Evolutionary conservation across 805 yeast genomes (phyloP).

Genomic region (Candida ulmi): DNA sequence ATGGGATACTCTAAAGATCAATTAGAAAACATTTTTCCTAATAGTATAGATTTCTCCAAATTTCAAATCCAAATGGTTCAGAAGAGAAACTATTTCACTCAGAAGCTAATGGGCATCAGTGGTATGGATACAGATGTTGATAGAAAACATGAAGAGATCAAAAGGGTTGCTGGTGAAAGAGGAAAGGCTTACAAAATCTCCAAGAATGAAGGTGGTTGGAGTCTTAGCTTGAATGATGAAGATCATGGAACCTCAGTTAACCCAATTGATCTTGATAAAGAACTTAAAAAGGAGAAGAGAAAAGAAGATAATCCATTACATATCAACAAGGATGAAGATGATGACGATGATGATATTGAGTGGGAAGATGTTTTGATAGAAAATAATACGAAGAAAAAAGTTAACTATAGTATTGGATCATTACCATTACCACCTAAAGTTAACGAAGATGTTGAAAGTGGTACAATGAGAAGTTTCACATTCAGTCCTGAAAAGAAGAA

Average conservation of each 20-base stretch:
- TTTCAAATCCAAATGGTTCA: constrained; percentile 93
- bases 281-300: constrained; percentile 12
- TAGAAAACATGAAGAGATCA: constrained; percentile 22
- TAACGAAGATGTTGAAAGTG: constrained; percentile 10
- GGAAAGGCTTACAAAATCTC: constrained; percentile 71
- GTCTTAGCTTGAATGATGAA: constrained; percentile 51
- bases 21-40: constrained; percentile 72
- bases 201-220: constrained; percentile 80
- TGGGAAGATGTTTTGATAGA: constrained; percentile 65
- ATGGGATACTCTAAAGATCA: constrained; percentile 96
- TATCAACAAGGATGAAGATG: constrained; percentile 13
- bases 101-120: constrained; percentile 72
- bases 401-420: constrained; percentile 37
- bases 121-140: constrained; percentile 59
- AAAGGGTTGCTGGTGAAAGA: constrained; percentile 79
- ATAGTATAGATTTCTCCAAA: constrained; percentile 82
- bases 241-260: constrained; percentile 35
- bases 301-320: constrained; percentile 15
- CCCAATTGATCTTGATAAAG: constrained; percentile 43
- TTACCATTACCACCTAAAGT: constrained; percentile 28
- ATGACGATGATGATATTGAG: constrained; percentile 40
- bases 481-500: constrained; percentile 15
- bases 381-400: constrained; percentile 17
- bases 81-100: constrained; percentile 86
- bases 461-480: constrained; percentile 14